These are phyloP conservation scores for Penicillium roqueforti DNA, from an alignment of 495 filamentous ascomycete species.

Conservation along the genomic window DNA sequence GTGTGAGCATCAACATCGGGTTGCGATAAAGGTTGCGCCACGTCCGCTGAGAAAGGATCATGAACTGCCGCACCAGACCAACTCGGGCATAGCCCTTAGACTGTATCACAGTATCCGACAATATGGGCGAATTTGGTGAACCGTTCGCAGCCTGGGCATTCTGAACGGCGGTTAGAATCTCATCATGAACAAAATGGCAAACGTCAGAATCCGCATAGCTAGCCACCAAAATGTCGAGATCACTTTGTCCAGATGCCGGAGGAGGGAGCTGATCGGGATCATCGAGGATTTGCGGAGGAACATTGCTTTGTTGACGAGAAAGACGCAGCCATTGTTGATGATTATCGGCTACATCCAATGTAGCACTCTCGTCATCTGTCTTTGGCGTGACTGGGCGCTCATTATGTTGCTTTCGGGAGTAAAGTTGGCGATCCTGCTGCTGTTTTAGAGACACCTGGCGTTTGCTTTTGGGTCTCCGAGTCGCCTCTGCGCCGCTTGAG, in stretches of 20 bases:
- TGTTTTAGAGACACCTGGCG: conserved; percentile 72
- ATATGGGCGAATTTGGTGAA: conserved; percentile 54
- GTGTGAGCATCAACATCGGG: conserved; percentile 96
- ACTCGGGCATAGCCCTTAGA: conserved; percentile 79
- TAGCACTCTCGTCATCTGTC: conserved; percentile 64
- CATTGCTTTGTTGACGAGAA: conserved; percentile 57
- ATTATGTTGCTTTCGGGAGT: conserved; percentile 68
- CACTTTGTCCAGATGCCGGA: conserved; percentile 59
- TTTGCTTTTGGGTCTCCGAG: conserved; percentile 57
- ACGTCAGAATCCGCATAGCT: conserved; percentile 77
- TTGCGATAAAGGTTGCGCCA: conserved; percentile 98
- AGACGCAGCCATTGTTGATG: conserved; percentile 65
- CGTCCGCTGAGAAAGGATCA: conserved; percentile 83
- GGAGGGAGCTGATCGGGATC: conserved; percentile 75
- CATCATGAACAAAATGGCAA: conserved; percentile 69
- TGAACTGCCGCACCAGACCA: conserved; percentile 73
- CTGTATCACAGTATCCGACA: conserved; percentile 41
- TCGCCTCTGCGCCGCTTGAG: conserved; percentile 56
- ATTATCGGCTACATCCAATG: conserved; percentile 59
- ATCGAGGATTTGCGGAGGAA: conserved; percentile 60
- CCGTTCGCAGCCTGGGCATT: conserved; percentile 66
- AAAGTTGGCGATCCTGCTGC: conserved; percentile 86
- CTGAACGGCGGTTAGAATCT: conserved; percentile 65
- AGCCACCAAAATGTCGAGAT: conserved; percentile 75
- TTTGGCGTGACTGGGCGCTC: conserved; percentile 57